Percentiles rank a stretch among this genome's conserved stretches.
phyloP scores from a whole-genome alignment of 768 basidiomycete genomes.

The Crassisporium funariophilum region DNA sequence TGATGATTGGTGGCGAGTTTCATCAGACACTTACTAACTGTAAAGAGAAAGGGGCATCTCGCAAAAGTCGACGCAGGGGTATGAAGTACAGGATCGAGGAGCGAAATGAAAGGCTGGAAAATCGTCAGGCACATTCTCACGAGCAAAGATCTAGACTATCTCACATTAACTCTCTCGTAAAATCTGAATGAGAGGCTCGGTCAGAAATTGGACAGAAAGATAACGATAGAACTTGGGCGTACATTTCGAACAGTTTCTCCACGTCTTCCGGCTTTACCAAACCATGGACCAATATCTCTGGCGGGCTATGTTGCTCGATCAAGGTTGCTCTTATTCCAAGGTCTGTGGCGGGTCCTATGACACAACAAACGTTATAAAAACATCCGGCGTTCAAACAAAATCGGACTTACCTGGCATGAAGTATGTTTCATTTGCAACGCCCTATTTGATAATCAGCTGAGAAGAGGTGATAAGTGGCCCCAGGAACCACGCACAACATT shows the following conservation, averaged over 20 bases:
- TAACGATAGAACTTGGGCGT: constrained; percentile 24
- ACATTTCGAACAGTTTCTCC: constrained; percentile 85
- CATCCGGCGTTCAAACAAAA: constrained; percentile 3
- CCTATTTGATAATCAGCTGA: constrained; percentile 39
- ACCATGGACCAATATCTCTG: constrained; percentile 81
- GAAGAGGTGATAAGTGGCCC: constrained; percentile 5
- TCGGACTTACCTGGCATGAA: constrained; percentile 68
- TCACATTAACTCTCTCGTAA: constrained; percentile 68
- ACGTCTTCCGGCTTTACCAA: constrained; percentile 79
- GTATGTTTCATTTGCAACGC: constrained; percentile 78
- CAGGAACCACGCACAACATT: constrained; percentile 59
- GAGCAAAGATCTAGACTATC: constrained; percentile 20
- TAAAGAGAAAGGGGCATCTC: constrained; percentile 88
- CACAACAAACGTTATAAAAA: constrained; percentile 2
- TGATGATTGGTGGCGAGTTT: too few species aligned
- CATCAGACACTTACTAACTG: constrained; percentile 66
- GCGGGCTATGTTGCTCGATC: constrained; percentile 78
- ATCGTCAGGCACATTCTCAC: constrained; percentile 9
- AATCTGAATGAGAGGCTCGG: constrained; percentile 47
- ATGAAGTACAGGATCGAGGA: constrained; percentile 82
- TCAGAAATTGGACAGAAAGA: neutral
- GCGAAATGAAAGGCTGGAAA: constrained; percentile 62
- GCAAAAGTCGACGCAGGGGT: constrained; percentile 78
- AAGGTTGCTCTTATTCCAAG: constrained; percentile 67
- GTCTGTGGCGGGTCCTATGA: constrained; percentile 69